Evolutionary conservation across 2,329 filamentous ascomycete species (phyloP), one percentile per base, ranked within the genome.

Genomic region (Penicillium sp.): DNA sequence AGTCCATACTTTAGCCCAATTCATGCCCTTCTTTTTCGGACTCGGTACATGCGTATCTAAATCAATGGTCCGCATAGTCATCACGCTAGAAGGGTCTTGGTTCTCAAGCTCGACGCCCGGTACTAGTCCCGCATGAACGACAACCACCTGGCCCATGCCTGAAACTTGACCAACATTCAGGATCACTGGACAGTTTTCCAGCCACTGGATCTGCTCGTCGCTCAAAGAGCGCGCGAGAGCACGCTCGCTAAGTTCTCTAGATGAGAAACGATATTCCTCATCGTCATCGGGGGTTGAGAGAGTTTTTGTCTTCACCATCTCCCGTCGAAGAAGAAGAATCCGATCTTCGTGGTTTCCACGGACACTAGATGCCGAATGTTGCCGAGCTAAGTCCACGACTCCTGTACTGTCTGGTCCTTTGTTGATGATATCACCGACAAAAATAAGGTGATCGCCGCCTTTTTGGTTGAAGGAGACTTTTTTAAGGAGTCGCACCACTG

Each of bases 271-370:
- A 16, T 71, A 64, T 35, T 71, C 66, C 30, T 70, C 64, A 16
- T 56, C 59, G n/a, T 58, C 60, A 36, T 61, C 58, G 5, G 40
- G 42, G 16, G 57, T 57, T 8, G 30, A 33, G n/a, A 63, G 56
- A 12, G 60, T 59, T 40, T 67, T 58, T 12, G 65, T 50, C 17
- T 63, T 69, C 61, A 61, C 70, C 66, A 70, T 77, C 41, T 80
- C 72, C 28, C 79, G 77, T 58, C 86, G 83, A 1, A 86, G 82
- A 9, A 88, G 80, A n/a, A 97, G 80, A 19, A 97, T 80, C 22
- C 86, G 83, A 71, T 97, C 92, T 71, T 99, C 94, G 75, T 96
- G 90, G 74, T 97, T 97, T 17, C 94, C 94, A 48, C 93, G 87
- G 9, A 97, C 91, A 59, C 86, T 90, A 30, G 87, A 90, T 22